Conservation (phyloP, 1,139 yeast species). For the Insectozyma bohioensis region DNA sequence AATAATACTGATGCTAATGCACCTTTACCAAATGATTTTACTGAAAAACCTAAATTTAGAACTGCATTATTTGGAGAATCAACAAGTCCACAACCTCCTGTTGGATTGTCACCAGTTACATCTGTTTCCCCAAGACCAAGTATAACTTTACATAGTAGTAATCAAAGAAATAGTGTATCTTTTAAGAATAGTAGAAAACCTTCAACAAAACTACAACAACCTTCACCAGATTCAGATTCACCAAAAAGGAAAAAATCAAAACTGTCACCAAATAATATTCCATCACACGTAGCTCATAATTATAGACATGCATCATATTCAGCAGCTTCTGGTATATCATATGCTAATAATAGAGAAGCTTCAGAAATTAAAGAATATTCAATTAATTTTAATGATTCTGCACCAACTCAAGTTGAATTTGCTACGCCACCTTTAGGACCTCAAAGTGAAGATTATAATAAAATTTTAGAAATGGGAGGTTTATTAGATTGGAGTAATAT, state of each 20-base stretch:
- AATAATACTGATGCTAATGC: conserved; percentile 47
- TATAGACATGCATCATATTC: conserved; percentile 75
- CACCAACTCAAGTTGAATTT: conserved; percentile 69
- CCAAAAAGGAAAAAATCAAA: conserved; percentile 13
- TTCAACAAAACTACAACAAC: conserved; percentile 6
- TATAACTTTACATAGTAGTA: conserved; percentile 15
- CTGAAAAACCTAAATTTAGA: conserved; percentile 20
- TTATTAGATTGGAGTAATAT: conserved; percentile 39
- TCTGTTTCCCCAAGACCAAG: conserved; percentile 14
- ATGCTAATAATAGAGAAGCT: conserved; percentile 52
- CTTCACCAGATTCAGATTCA: conserved; percentile 12
- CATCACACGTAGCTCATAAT: conserved; percentile 14
- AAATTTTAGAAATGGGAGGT: conserved; percentile 21
- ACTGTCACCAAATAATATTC: conserved; percentile 7
- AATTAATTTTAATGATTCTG: conserved; percentile 16
- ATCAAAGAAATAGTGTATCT: conserved; percentile 15
- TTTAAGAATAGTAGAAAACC: conserved; percentile 6
- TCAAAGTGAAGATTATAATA: conserved; percentile 20
- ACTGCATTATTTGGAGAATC: conserved; percentile 20
- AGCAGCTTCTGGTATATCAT: conserved; percentile 73
- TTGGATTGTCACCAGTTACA: conserved; percentile 6
- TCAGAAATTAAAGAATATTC: conserved; percentile 25
- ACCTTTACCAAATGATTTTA: conserved; percentile 31
- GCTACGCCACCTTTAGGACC: conserved; percentile 72
- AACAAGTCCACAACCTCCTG: conserved; percentile 10